Evolutionary conservation across 371 early-diverging fungal species (phyloP), one percentile per base, ranked within the genome.

Genomic region (Apophysomyces ossiformis): DNA sequence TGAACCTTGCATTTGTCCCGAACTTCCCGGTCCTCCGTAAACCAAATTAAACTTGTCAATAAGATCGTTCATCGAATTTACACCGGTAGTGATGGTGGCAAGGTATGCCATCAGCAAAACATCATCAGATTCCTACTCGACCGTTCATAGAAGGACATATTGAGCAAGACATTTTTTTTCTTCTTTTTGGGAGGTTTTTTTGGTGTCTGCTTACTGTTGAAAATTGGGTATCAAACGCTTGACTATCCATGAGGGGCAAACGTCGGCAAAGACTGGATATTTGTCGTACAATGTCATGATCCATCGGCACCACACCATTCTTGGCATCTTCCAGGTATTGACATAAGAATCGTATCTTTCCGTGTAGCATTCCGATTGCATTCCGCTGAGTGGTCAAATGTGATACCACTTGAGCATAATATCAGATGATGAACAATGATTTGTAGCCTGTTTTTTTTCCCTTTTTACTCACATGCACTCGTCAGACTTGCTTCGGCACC

Each of bases 361-460:
- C 70, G 64, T 90, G 86, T 15, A 95, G 73, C 95, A 95, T 94
- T 50, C 89, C 87, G 72, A 95, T 89, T 0, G 94, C 93, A 69
- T 92, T 94, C 57, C 85, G 77, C 70, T 94, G 94, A 37, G 88
- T 85, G 8, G 87, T 86, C 59, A 95, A 77, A 61, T 92, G 92
- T 1, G 88, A 75, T 43, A 88, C 84, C 63, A 93, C 92, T 88
- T 75, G 56, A 18, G 66, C 68, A 60, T 6, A 9, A 35, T 44
- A 45, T 50, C 54, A 50, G n/a, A 50, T 50, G 18, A 8, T 26
- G 32, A 3, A 26, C 32, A 26, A 3, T 26, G 32, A 26, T 26
- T 26, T 26, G 32, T 26, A 26, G 0, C 32, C 32, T 26, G 32
- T 26, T 26, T 50, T 6, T 21, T 11, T 50, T 16, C 21, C 6